Conservation (phyloP, 2,329 filamentous ascomycete genomes). For the Penicillium sp. region DNA sequence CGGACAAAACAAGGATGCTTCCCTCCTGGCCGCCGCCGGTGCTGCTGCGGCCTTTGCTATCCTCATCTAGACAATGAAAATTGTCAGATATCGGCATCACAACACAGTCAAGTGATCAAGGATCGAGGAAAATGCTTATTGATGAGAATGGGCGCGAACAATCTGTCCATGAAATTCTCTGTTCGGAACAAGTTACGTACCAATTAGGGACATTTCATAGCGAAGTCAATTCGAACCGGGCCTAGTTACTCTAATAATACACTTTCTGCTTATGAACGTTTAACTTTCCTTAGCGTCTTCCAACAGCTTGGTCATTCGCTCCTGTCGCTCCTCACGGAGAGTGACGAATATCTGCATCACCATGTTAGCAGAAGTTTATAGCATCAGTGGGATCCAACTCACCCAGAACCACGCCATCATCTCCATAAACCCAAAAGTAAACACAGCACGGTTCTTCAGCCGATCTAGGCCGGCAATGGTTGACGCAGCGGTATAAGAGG, state of each 20-base stretch:
- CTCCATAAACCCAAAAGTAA: conserved; percentile 82
- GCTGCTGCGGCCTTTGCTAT: conserved; percentile 32
- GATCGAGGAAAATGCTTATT: background rate
- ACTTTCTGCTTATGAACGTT: background rate
- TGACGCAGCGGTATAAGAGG: conserved; percentile 21
- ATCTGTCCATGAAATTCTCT: background rate
- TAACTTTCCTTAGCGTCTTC: conserved; percentile 15
- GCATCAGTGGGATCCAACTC: conserved; percentile 22
- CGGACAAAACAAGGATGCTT: conserved; percentile 23
- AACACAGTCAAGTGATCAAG: background rate
- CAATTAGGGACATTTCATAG: background rate
- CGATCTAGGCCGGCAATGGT: conserved; percentile 55
- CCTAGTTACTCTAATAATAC: background rate
- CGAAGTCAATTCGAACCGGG: background rate
- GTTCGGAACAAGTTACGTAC: background rate
- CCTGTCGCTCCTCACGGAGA: conserved; percentile 39
- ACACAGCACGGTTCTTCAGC: conserved; percentile 80
- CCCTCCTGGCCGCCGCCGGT: conserved; percentile 31
- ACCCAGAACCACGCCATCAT: conserved; percentile 86
- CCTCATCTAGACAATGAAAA: conserved; percentile 20
- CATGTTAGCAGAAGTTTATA: conserved; percentile 5
- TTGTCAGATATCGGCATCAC: background rate
- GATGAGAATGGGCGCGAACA: too few relatives aligned
- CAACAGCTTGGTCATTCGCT: conserved; percentile 24
- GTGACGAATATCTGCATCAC: conserved; percentile 33